Evolutionary conservation across 2,329 filamentous ascomycete species (phyloP), one percentile per base, ranked within the genome.

Genomic region (Malbranchea zuffiana): DNA sequence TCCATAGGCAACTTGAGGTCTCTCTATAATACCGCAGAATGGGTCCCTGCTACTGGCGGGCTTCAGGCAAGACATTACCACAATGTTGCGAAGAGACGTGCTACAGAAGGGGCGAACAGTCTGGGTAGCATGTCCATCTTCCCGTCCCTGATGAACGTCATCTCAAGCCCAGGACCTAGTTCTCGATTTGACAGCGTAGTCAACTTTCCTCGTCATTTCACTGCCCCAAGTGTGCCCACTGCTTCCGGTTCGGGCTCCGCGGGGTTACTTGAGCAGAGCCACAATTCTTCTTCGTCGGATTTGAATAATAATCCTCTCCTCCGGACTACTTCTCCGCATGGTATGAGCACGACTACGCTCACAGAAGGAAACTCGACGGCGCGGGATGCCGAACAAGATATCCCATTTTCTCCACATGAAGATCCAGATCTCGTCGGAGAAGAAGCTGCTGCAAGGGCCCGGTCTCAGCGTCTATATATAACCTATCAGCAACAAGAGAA

Each of bases 351-450:
- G 12, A 32, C 30, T 18, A 32, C 30, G 5, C 12, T 13, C 17
- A 12, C 35, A 4, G 19, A 27, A 5, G 35, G 19, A 20, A 40
- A 20, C 29, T 35, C 8, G 20, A 25, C 12, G 18, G 20, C 20
- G 11, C 5, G 20, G 21, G 39, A 41, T 7, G 29, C 31, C 13
- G 21, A 21, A 8, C 25, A 39, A 29, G 11, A 40, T 5, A 38
- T 45, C 15, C 56, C 56, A 23, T 28, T 63, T 25, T 63, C 68
- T 5, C 75, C 74, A 2, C 63, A 78, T 12, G 78, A 82, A 56
- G 78, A 82, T 46, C 78, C 77, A 0, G 69, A 77, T 39, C 61
- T 82, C 6, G 78, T 82, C 2, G 78, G 78, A 21, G 76, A 80
- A 57, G 67, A 68, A 34, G 78, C 76, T 3, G 78, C 78, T 2